A percentile compares a stretch with the other conserved stretches of the same genome.
These are phyloP conservation scores for Aspergillus neotritici DNA, from an alignment of 2,329 filamentous ascomycete species.

Conservation along the genomic window DNA sequence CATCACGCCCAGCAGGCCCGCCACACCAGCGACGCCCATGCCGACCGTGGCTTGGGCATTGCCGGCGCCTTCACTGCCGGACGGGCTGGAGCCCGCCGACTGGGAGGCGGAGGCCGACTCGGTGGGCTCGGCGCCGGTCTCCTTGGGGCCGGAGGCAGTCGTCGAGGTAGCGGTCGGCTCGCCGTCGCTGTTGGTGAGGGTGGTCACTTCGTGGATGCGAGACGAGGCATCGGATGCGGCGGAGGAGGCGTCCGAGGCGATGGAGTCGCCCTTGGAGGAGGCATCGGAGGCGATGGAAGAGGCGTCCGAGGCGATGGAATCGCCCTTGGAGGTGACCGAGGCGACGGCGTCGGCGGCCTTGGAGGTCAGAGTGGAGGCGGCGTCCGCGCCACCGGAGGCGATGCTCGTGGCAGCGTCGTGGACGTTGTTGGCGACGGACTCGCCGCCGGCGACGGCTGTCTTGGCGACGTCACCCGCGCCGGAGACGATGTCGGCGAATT, in stretches of 20 bases:
- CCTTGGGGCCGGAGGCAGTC: too few species aligned
- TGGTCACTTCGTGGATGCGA: conserved; percentile 9
- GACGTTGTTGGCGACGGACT: conserved; percentile 13
- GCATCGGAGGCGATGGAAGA: conserved; percentile 8
- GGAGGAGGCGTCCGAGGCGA: conserved; percentile 12
- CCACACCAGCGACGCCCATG: conserved; percentile 19
- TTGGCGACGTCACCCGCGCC: conserved; percentile 8
- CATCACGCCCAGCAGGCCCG: conserved; percentile 27
- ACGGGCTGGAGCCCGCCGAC: conserved; percentile 6
- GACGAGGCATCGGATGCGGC: conserved; percentile 6
- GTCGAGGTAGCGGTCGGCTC: conserved; percentile 10
- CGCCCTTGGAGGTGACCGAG: conserved; percentile 10
- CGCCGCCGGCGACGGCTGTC: conserved; percentile 10
- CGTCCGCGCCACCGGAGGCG: conserved; percentile 12
- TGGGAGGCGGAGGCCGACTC: conserved; percentile 5
- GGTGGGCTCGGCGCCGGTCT: conserved; percentile 5
- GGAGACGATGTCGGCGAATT: conserved; percentile 16
- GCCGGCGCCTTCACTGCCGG: conserved; percentile 15
- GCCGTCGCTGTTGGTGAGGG: conserved; percentile 17
- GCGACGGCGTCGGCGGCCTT: conserved; percentile 11
- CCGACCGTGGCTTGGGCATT: conserved; percentile 19
- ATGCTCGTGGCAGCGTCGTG: conserved; percentile 14
- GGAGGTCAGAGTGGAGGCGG: conserved; percentile 13
- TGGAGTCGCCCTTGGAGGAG: conserved; percentile 7
- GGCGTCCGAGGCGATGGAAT: conserved; percentile 7